Evolutionary conservation across 495 filamentous ascomycete genomes (phyloP).

Genomic region (Thozetella sp.): DNA sequence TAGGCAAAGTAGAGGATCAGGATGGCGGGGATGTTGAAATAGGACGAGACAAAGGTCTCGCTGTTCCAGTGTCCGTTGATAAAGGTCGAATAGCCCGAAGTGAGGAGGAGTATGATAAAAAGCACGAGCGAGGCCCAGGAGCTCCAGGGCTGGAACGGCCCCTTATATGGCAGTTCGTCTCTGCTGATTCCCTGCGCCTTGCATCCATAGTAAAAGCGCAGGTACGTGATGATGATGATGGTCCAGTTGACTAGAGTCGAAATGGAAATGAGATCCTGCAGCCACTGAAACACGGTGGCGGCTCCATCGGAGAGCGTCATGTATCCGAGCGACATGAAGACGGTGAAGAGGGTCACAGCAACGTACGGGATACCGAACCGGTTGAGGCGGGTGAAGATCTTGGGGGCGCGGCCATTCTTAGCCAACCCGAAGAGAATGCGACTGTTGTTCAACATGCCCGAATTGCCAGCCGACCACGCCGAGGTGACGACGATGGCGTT

Average conservation of each 20-base stretch:
- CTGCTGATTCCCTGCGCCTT: slow-evolving; percentile 55
- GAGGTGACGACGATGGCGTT: slow-evolving; percentile 71
- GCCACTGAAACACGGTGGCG: slow-evolving; percentile 57
- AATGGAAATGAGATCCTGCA: slow-evolving; percentile 58
- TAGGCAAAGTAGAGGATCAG: slow-evolving; percentile 37
- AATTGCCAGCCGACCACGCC: slow-evolving; percentile 70
- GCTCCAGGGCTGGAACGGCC: slow-evolving; percentile 62
- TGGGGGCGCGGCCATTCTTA: slow-evolving; percentile 55
- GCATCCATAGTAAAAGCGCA: slow-evolving; percentile 59
- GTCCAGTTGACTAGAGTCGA: slow-evolving; percentile 66
- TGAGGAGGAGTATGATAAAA: slow-evolving; percentile 53
- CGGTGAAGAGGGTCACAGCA: slow-evolving; percentile 51
- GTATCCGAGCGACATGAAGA: slow-evolving; percentile 57
- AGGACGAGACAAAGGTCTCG: slow-evolving; percentile 56
- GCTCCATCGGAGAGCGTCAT: slow-evolving; percentile 48
- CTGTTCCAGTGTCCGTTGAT: slow-evolving; percentile 42
- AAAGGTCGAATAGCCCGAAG: slow-evolving; percentile 56
- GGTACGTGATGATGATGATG: slow-evolving; percentile 53
- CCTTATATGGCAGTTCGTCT: slow-evolving; percentile 55
- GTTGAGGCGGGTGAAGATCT: slow-evolving; percentile 35
- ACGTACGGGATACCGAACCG: slow-evolving; percentile 15
- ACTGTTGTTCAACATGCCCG: slow-evolving; percentile 70
- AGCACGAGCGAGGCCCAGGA: slow-evolving; percentile 56
- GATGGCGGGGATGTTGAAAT: slow-evolving; percentile 52
- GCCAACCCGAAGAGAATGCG: slow-evolving; percentile 65